phyloP scores from a whole-genome alignment of 495 filamentous ascomycete species.

The Penicillium psychrofluorescens region DNA sequence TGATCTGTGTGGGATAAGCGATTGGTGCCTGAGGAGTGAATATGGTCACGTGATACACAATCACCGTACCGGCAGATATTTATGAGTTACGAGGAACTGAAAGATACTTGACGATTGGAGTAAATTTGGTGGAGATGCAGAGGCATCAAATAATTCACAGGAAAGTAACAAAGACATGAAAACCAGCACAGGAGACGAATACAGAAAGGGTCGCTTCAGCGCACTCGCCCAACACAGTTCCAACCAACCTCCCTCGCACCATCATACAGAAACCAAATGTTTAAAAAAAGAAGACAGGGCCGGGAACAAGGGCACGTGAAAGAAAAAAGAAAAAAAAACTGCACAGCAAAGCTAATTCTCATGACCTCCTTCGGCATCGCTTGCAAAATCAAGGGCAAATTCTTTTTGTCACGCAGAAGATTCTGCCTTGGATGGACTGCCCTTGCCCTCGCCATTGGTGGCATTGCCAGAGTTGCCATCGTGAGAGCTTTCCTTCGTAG shows the following conservation, averaged over 20 bases:
- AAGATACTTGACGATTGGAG: background rate
- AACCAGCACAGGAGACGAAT: conserved; percentile 5
- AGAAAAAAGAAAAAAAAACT: background rate
- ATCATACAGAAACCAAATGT: conserved; percentile 23
- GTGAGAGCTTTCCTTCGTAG: conserved; percentile 34
- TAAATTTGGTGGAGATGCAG: conserved; percentile 10
- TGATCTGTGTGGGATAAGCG: conserved; percentile 21
- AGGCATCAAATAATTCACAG: conserved; percentile 18
- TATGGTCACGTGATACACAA: conserved; percentile 1
- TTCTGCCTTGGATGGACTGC: conserved; percentile 24
- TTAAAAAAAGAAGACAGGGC: conserved; percentile 5
- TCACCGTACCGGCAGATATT: background rate
- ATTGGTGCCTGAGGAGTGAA: conserved; percentile 12
- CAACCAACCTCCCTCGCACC: conserved; percentile 10
- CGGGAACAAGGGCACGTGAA: background rate
- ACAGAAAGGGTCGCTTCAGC: conserved; percentile 12
- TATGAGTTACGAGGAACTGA: too few species aligned
- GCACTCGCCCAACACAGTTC: conserved; percentile 5
- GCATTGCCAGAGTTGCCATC: conserved; percentile 28
- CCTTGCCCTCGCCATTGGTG: conserved; percentile 22
- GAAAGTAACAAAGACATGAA: conserved; percentile 7
- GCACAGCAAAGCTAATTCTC: too few species aligned
- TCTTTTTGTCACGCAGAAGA: conserved; percentile 17
- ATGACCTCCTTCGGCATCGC: too few species aligned
- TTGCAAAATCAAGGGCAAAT: background rate